Conservation (phyloP, 129 eudicot species). For the Smallanthus sonchifolius region DNA sequence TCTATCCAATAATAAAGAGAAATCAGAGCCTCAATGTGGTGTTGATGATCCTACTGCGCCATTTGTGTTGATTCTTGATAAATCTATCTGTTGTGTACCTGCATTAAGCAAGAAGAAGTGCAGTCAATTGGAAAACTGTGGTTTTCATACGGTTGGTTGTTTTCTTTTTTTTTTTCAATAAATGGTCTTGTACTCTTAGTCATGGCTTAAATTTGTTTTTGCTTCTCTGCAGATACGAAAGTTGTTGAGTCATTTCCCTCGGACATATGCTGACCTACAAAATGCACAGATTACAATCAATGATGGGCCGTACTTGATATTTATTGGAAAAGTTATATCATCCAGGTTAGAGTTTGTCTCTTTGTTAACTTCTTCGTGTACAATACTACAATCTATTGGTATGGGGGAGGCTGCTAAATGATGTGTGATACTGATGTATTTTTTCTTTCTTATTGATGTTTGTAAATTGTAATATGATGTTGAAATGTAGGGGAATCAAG, state of each 20-base stretch:
- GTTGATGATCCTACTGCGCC: conserved; percentile 36
- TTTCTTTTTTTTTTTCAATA: conserved; percentile 13
- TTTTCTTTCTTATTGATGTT: conserved; percentile 2
- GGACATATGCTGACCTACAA: conserved; percentile 89
- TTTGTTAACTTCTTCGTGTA: neutral
- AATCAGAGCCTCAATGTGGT: conserved; percentile 13
- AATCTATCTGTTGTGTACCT: conserved; percentile 46
- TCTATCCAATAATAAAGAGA: conserved; percentile 24
- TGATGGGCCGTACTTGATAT: conserved; percentile 85
- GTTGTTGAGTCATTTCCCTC: conserved; percentile 87
- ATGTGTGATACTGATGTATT: neutral
- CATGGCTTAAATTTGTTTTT: conserved; percentile 1
- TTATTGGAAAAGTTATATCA: conserved; percentile 80
- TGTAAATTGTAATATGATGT: conserved; percentile 9
- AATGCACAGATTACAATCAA: conserved; percentile 71
- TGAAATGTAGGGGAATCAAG: conserved; percentile 67
- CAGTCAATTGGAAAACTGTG: conserved; percentile 64
- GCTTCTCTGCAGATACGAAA: conserved; percentile 67
- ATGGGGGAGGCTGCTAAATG: conserved; percentile 6
- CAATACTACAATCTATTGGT: conserved; percentile 23
- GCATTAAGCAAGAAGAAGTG: conserved; percentile 56
- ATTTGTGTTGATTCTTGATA: conserved; percentile 59
- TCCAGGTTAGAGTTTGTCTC: conserved; percentile 50
- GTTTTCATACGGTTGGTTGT: conserved; percentile 73
- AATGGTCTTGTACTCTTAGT: neutral